phyloP scores from a whole-genome alignment of 805 yeast genomes.

The Kazachstania martiniae region DNA sequence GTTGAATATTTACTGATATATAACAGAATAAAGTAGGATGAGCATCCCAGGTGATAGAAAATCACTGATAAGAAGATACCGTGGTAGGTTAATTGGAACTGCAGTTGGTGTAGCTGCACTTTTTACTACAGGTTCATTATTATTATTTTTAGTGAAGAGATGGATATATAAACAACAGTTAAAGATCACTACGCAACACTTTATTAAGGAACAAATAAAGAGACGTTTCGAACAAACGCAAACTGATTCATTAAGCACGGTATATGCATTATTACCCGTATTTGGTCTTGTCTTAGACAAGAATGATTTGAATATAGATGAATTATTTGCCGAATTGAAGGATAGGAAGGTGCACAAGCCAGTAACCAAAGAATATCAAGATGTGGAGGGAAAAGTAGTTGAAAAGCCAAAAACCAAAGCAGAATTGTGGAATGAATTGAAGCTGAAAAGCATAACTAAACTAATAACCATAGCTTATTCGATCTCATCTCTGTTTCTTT shows the following conservation, averaged over 20 bases:
- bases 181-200: slow-evolving; percentile 43
- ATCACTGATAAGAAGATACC: slow-evolving; percentile 13
- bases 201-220: slow-evolving; percentile 58
- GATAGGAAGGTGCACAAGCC: slow-evolving; percentile 9
- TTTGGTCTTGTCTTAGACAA: slow-evolving; percentile 33
- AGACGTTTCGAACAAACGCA: slow-evolving; percentile 87
- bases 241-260: slow-evolving; percentile 76
- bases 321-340: slow-evolving; percentile 17
- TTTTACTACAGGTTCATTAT: slow-evolving; percentile 21
- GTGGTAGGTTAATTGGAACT: slow-evolving; percentile 18
- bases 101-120: slow-evolving; percentile 15
- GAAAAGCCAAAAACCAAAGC: slow-evolving; percentile 35
- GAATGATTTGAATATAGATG: slow-evolving; percentile 19
- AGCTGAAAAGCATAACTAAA: slow-evolving; percentile 62
- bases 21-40: not conserved
- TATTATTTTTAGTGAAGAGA: slow-evolving; percentile 17
- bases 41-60: slow-evolving; percentile 1
- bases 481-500: slow-evolving; percentile 55
- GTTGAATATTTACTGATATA: no score
- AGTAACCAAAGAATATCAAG: not conserved
- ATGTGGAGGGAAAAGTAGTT: slow-evolving; percentile 3
- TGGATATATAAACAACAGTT: slow-evolving; percentile 33
- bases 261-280: slow-evolving; percentile 72
- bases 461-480: slow-evolving; percentile 61
- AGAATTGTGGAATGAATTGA: slow-evolving; percentile 77